Evolutionary conservation across 192 early-diverging fungal genomes (phyloP).

Genomic region (Backusella tuberculispora): DNA sequence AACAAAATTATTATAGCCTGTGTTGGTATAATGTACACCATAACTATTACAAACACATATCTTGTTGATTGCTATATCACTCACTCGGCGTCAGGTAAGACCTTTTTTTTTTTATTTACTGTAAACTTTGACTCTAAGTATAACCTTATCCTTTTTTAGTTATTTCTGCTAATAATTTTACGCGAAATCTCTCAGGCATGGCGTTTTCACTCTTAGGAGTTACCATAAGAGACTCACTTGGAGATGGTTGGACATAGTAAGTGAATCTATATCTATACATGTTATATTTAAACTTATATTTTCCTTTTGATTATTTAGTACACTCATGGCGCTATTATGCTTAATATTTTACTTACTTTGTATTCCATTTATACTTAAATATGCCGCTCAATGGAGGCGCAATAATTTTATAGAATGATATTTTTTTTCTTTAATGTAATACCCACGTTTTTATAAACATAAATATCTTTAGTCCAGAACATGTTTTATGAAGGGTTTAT

Average conservation of each 20-base stretch:
- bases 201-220: conserved; percentile 28
- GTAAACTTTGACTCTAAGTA: too few relatives aligned
- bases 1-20: conserved; percentile 6
- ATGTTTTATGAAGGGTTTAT: neutral
- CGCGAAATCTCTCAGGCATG: conserved; percentile 22
- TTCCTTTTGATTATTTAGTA: conserved; percentile 4
- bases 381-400: conserved; percentile 12
- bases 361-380: conserved; percentile 18
- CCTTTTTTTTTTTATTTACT: too few relatives aligned
- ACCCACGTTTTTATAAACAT: neutral
- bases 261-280: neutral
- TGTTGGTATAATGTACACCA: conserved; percentile 25
- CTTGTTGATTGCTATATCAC: conserved; percentile 19
- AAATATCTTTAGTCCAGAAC: neutral
- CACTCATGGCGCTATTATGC: conserved; percentile 18
- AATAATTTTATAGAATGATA: neutral
- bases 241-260: conserved; percentile 37
- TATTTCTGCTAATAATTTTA: conserved; percentile 23
- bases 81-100: conserved; percentile 26
- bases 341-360: conserved; percentile 3
- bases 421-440: neutral
- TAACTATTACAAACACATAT: conserved; percentile 27
- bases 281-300: neutral
- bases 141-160: neutral
- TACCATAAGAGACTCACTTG: conserved; percentile 12